A percentile compares a stretch with the other conserved stretches of the same genome.
These are phyloP conservation scores for Spinacia oleracea DNA, from an alignment of 179 eudicot species.

Conservation along the genomic window DNA sequence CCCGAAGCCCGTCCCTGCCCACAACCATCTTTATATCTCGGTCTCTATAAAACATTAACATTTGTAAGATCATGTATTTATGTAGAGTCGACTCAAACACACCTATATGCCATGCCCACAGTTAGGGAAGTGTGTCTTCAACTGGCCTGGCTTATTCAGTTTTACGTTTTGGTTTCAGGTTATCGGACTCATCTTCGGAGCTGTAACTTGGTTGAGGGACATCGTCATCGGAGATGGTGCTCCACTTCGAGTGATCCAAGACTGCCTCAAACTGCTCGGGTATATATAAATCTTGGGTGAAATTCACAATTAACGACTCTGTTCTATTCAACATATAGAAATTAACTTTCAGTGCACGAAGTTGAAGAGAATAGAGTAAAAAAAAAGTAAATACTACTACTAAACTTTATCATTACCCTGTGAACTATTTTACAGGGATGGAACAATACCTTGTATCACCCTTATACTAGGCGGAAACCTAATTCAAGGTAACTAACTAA, in stretches of 20 bases:
- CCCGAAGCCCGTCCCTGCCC: too few species aligned
- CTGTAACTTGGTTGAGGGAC: constrained; percentile 58
- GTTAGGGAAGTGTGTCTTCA: neutral
- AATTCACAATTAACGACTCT: neutral
- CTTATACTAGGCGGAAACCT: constrained; percentile 95
- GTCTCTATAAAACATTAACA: too few species aligned
- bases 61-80: too few species aligned
- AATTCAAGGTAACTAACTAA: constrained; percentile 55
- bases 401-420: constrained; percentile 2
- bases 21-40: too few species aligned
- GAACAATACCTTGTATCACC: constrained; percentile 80
- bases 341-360: too few species aligned
- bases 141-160: neutral
- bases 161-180: constrained; percentile 38
- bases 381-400: neutral
- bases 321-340: too few species aligned
- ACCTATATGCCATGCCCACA: neutral
- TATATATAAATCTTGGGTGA: constrained; percentile 22
- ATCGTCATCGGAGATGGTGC: constrained; percentile 73
- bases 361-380: too few species aligned
- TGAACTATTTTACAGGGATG: constrained; percentile 44
- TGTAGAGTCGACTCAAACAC: too few species aligned
- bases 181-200: constrained; percentile 64
- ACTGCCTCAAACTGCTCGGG: constrained; percentile 72
- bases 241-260: constrained; percentile 75